Conservation (phyloP, 139 green algal species). For the Pleodorina starrii region DNA sequence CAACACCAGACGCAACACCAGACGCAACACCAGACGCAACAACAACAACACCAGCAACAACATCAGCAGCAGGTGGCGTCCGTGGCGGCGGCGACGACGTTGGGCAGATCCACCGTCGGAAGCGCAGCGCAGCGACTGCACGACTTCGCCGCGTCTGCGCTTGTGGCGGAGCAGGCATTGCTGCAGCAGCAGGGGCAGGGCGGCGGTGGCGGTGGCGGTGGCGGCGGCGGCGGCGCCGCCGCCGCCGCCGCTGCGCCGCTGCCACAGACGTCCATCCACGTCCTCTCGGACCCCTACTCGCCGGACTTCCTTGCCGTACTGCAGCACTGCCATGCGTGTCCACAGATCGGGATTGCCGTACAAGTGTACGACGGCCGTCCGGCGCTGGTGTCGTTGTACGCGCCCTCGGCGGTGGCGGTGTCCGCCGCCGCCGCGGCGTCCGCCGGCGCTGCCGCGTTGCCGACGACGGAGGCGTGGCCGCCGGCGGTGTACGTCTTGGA, state of each 20-base stretch:
- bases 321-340: slow-evolving; percentile 31
- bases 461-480: not conserved
- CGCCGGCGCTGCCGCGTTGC: not conserved
- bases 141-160: not conserved
- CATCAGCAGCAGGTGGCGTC: slow-evolving; percentile 5
- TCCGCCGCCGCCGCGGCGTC: not conserved
- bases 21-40: not conserved
- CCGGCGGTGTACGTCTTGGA: slow-evolving; percentile 32
- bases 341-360: slow-evolving; percentile 24
- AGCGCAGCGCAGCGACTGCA: not conserved
- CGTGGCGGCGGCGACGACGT: not conserved
- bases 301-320: slow-evolving; percentile 22
- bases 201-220: not conserved
- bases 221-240: too few relatives aligned
- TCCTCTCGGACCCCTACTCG: slow-evolving; percentile 27
- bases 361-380: not conserved
- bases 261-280: not conserved
- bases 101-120: not conserved
- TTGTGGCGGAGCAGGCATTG: slow-evolving; percentile 24
- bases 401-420: not conserved
- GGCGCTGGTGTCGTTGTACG: slow-evolving; percentile 40
- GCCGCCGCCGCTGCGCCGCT: not conserved
- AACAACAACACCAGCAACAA: slow-evolving; percentile 19
- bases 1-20: not conserved
- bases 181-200: not conserved